phyloP scores from a whole-genome alignment of 2,329 filamentous ascomycete species.

The Curvularia eragrostidis region DNA sequence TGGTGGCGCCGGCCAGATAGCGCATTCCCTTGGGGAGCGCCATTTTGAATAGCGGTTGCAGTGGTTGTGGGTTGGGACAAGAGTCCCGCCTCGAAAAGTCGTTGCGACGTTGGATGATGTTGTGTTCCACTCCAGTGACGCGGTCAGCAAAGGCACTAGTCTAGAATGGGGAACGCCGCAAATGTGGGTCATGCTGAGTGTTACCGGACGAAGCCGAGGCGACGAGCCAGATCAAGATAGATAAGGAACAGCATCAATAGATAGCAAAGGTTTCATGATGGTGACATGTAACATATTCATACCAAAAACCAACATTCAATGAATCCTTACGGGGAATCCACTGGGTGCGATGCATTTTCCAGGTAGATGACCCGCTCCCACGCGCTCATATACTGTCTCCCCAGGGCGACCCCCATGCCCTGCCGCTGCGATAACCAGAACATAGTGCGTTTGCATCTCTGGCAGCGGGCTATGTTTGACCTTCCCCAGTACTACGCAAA shows the following conservation, averaged over 20 bases:
- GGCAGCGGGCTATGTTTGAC: background rate
- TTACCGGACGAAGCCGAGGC: background rate
- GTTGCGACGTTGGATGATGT: constrained; percentile 2
- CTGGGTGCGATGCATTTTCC: constrained; percentile 4
- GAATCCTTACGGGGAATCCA: background rate
- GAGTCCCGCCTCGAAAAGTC: constrained; percentile 18
- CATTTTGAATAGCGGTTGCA: constrained; percentile 62
- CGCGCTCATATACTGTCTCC: constrained; percentile 1
- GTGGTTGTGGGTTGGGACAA: constrained; percentile 6
- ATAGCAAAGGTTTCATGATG: background rate
- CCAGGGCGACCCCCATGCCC: background rate
- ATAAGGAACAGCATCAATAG: background rate
- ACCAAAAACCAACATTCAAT: background rate
- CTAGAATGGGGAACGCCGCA: constrained; percentile 1
- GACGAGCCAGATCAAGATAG: background rate
- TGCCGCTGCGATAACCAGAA: constrained; percentile 1
- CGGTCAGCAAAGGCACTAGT: constrained; percentile 14
- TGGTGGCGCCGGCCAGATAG: constrained; percentile 73
- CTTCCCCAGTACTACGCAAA: constrained; percentile 5
- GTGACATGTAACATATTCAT: background rate
- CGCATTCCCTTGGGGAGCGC: constrained; percentile 85
- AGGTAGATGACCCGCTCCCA: constrained; percentile 1
- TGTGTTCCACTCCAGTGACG: constrained; percentile 22
- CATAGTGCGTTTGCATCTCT: background rate
- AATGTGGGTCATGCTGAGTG: background rate